Percentiles rank a stretch among this genome's conserved stretches.
Conservation (phyloP, 805 yeast genomes). For the Wickerhamomyces rabaulensis region DNA sequence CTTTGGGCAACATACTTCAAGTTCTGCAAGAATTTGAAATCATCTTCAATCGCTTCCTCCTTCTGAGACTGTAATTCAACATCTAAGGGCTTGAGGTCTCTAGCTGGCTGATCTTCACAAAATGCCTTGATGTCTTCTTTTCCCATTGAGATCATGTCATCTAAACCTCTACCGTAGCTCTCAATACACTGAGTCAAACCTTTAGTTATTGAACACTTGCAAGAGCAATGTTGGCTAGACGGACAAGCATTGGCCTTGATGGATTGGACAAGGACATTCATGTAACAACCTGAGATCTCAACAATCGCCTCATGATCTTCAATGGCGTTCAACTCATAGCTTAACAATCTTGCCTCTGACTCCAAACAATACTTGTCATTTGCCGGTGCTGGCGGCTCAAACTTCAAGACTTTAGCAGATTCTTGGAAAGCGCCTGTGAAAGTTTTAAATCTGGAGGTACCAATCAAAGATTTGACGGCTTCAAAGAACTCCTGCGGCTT, state of each 20-base stretch:
- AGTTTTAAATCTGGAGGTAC: slow-evolving; percentile 2
- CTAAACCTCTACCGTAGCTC: slow-evolving; percentile 2
- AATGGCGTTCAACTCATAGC: neutral
- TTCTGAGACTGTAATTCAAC: neutral
- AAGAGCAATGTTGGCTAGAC: slow-evolving; percentile 6
- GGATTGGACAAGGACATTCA: slow-evolving; percentile 2
- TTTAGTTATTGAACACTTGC: slow-evolving; percentile 7
- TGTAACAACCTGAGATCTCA: slow-evolving; percentile 6
- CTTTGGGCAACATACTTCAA: slow-evolving; percentile 12
- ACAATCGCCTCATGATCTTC: neutral
- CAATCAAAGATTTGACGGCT: slow-evolving; percentile 3
- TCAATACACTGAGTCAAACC: slow-evolving; percentile 7
- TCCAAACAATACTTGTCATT: slow-evolving; percentile 4
- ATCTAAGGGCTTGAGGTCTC: neutral
- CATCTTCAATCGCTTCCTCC: slow-evolving; percentile 11
- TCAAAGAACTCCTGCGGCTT: slow-evolving; percentile 4
- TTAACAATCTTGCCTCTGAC: slow-evolving; percentile 2
- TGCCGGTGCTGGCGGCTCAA: neutral
- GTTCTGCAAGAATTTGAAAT: slow-evolving; percentile 7
- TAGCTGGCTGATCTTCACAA: neutral
- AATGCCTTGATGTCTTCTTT: slow-evolving; percentile 1
- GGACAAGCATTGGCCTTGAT: slow-evolving; percentile 5
- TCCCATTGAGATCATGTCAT: neutral
- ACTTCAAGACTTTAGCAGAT: slow-evolving; percentile 1
- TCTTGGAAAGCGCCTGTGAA: slow-evolving; percentile 10